Conservation (phyloP, 331 rosid genomes). For the Telfairia occidentalis region DNA sequence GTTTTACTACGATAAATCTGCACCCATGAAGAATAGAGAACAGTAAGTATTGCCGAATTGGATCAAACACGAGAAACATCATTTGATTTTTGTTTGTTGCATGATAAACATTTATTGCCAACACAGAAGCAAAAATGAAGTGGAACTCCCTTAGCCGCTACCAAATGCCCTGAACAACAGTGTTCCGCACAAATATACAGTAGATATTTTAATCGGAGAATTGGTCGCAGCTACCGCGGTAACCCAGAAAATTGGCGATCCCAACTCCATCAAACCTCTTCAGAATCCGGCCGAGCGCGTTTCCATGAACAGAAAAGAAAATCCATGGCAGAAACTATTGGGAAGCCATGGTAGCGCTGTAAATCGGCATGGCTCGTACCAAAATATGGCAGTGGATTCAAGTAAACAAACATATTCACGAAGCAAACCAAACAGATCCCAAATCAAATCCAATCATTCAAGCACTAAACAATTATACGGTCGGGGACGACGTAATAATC, state of each 20-base stretch:
- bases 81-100: background rate
- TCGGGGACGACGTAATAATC: slow-evolving; percentile 1
- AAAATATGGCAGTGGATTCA: slow-evolving; percentile 13
- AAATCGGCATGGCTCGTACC: background rate
- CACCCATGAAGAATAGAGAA: slow-evolving; percentile 22
- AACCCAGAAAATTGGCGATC: background rate
- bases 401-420: background rate
- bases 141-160: background rate
- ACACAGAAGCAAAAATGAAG: background rate
- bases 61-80: background rate
- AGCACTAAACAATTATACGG: slow-evolving; percentile 23
- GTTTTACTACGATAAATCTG: slow-evolving; percentile 45
- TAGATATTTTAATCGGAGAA: background rate
- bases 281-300: background rate
- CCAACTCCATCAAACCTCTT: background rate
- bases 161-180: background rate
- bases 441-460: slow-evolving; percentile 22
- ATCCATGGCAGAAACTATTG: background rate
- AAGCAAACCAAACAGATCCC: slow-evolving; percentile 22
- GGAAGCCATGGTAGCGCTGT: background rate
- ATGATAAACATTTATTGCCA: background rate
- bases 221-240: background rate
- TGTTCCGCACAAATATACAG: background rate
- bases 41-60: slow-evolving; percentile 8
- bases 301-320: background rate